Conservation (phyloP, 306 rosid species). For the Cucurbita moschata region DNA sequence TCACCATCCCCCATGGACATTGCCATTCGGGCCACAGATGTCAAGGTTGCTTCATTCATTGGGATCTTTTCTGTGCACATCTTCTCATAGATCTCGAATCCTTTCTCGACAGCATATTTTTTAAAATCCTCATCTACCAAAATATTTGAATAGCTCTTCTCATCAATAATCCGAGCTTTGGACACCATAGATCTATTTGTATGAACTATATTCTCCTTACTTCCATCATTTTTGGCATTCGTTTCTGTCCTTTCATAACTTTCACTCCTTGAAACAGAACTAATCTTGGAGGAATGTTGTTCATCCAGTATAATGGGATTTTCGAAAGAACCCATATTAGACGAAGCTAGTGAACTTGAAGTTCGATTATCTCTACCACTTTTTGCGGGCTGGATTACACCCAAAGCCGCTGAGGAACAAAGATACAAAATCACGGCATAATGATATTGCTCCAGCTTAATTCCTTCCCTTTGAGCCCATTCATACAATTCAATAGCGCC, state of each 20-base stretch:
- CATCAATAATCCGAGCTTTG: not conserved
- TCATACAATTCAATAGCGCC: conserved; percentile 61
- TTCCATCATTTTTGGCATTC: conserved; percentile 1
- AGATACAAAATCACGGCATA: conserved; percentile 70
- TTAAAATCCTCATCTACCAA: conserved; percentile 52
- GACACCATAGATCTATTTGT: conserved; percentile 1
- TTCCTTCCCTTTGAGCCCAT: conserved; percentile 34
- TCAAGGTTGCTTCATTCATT: conserved; percentile 86
- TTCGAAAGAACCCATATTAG: conserved; percentile 14
- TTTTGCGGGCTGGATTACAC: conserved; percentile 72
- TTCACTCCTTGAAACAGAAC: not conserved
- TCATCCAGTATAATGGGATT: conserved; percentile 10
- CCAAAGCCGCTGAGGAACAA: conserved; percentile 85
- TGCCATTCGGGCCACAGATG: conserved; percentile 92
- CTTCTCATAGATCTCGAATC: conserved; percentile 62
- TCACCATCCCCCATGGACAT: conserved; percentile 81
- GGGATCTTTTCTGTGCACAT: conserved; percentile 42
- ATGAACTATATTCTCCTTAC: conserved; percentile 3
- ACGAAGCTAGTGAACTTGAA: conserved; percentile 20
- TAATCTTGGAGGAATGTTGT: not conserved
- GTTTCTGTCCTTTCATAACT: conserved; percentile 12
- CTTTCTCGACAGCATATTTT: conserved; percentile 53
- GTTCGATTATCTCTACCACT: conserved; percentile 55
- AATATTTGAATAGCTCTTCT: conserved; percentile 13
- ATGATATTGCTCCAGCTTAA: conserved; percentile 49